Evolutionary conservation across 73 alveolate species (phyloP).

Genomic region (Symbiodinium natans): DNA sequence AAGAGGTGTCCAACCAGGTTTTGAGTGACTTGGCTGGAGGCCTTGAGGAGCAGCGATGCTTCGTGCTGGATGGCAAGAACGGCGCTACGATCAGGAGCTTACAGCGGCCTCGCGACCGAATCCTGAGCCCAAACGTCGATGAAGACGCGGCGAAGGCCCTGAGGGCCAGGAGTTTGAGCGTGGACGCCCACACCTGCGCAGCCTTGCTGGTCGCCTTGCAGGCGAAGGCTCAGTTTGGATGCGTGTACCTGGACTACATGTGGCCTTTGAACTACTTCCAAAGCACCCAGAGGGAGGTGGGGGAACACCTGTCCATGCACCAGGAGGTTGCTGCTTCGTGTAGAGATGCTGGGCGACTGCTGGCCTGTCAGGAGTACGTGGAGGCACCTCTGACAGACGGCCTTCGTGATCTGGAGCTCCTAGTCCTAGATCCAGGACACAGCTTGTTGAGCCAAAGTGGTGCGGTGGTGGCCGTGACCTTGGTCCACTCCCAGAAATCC

Average conservation of each 20-base stretch:
- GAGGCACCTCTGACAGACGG: constrained; percentile 35
- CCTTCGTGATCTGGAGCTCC: constrained; percentile 37
- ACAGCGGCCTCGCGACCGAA: background rate
- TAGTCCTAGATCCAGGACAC: constrained; percentile 26
- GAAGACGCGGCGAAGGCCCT: background rate
- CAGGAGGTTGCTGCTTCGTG: background rate
- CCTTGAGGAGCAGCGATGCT: constrained; percentile 38
- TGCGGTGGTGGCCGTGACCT: constrained; percentile 59
- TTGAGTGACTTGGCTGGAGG: background rate
- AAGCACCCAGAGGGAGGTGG: constrained; percentile 40
- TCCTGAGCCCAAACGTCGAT: constrained; percentile 28
- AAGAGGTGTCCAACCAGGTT: constrained; percentile 3
- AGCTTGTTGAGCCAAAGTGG: constrained; percentile 10
- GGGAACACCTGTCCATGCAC: background rate
- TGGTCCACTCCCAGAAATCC: constrained; percentile 1
- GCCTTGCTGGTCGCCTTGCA: background rate
- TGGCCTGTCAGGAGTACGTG: constrained; percentile 20
- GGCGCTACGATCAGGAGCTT: constrained; percentile 22
- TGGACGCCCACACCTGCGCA: background rate
- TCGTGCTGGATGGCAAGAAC: constrained; percentile 22
- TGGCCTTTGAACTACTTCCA: constrained; percentile 43
- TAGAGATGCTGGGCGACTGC: background rate
- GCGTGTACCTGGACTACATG: constrained; percentile 59
- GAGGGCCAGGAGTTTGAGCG: constrained; percentile 17
- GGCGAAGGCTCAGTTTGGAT: constrained; percentile 12